Evolutionary conservation across 306 rosid genomes (phyloP).

Genomic region (Dicorynia guianensis): DNA sequence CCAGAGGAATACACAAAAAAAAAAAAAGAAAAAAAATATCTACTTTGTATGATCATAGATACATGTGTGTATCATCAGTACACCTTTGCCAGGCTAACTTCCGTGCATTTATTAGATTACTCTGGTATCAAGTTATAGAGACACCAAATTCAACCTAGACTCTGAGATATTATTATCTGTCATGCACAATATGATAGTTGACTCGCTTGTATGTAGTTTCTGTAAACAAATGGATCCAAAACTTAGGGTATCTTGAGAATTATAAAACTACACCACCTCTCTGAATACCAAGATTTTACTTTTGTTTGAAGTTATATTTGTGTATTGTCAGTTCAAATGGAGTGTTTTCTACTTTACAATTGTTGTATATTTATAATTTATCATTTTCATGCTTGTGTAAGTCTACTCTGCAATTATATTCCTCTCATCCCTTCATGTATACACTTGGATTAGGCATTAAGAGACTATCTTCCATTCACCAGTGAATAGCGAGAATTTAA

Average conservation of each 20-base stretch:
- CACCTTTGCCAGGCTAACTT: conserved; percentile 25
- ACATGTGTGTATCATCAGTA: conserved; percentile 5
- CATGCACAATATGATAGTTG: conserved; percentile 13
- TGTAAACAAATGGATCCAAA: background rate
- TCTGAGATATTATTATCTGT: conserved; percentile 19
- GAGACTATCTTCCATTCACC: background rate
- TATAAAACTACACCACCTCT: conserved; percentile 30
- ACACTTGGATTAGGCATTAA: conserved; percentile 6
- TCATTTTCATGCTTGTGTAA: conserved; percentile 25
- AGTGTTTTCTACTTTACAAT: conserved; percentile 14
- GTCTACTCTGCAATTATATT: conserved; percentile 8
- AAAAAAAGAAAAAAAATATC: too few species aligned
- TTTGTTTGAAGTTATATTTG: conserved; percentile 29
- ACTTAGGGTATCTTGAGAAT: conserved; percentile 27
- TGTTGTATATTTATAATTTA: background rate
- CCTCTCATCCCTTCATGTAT: background rate
- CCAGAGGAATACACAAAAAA: too few species aligned
- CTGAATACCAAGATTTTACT: conserved; percentile 19
- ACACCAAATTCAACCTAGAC: conserved; percentile 14
- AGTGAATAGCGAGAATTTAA: background rate
- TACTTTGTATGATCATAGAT: background rate
- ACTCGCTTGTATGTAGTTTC: conserved; percentile 21
- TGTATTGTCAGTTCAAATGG: conserved; percentile 16
- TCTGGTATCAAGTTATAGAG: conserved; percentile 17
- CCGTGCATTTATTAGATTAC: conserved; percentile 21